Conservation (phyloP, 495 filamentous ascomycete genomes). For the Aspergillus olivimuriae region DNA sequence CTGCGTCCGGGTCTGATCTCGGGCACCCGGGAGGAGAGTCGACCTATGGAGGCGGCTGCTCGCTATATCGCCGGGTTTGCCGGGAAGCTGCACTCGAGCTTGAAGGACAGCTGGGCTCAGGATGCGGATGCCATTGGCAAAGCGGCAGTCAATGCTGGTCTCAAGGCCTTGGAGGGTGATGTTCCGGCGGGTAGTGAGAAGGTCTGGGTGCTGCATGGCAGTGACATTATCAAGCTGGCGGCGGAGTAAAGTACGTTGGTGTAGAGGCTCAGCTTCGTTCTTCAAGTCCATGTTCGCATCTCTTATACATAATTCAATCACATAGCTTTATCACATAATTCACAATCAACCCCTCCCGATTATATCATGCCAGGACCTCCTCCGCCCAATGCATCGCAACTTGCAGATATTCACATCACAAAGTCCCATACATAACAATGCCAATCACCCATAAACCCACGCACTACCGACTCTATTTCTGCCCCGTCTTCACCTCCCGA, state of each 20-base stretch:
- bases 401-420: no score
- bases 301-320: no score
- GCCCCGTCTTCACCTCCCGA: constrained; percentile 18
- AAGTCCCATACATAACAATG: no score
- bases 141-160: constrained; percentile 55
- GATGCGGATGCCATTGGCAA: constrained; percentile 68
- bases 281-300: no score
- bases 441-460: no score
- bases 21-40: constrained; percentile 56
- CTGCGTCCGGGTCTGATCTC: constrained; percentile 68
- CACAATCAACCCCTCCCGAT: no score
- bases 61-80: constrained; percentile 42
- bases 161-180: constrained; percentile 43
- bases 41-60: constrained; percentile 42
- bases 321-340: no score
- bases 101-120: constrained; percentile 65
- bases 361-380: no score
- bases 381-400: no score
- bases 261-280: no score
- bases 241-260: no score
- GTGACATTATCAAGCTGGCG: constrained; percentile 33
- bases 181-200: constrained; percentile 38
- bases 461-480: constrained; percentile 2
- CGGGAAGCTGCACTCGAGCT: constrained; percentile 46
- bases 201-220: constrained; percentile 34